Base-by-base conservation (phyloP, 768 basidiomycete genomes). In the Kwoniella newhampshirensis region DNA sequence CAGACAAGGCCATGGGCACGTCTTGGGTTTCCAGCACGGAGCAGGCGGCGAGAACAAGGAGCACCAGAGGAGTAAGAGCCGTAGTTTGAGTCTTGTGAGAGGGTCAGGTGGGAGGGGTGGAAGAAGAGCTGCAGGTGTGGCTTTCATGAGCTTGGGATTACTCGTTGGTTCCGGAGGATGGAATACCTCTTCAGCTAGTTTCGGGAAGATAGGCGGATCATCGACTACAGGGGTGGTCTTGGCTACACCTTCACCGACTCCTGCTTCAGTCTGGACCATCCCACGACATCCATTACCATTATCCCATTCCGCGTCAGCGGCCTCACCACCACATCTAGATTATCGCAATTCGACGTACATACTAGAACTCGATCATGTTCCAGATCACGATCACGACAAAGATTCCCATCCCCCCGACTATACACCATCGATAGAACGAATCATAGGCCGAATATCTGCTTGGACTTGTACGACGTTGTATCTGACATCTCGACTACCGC, bases 381-480 rank as follows among this genome's bases (percentile, higher is more conserved):
- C 32, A 23, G 40, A 60, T 47, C 62, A 42, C 35, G 50, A 25
- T 26, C 59, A 41, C 8, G 39, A n/a, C 17, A 18, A 54, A 35
- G 15, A 36, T 35, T 27, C 59, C 9, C 59, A 54, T 54, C 40
- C 51, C 12, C 54, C 39, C 12, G 56, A 54, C 36, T 55, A 63
- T 28, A 58, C 59, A 20, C 68, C 63, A 15, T 44, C 50, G 2
- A 30, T 53, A 40, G 61, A 91, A 67, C 86, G 83, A 45, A 71
- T 91, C 23, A 78, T 98, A 46, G 96, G 96, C 1, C 86, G 96
- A 2, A 83, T 91, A 51, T 91, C 88, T 52, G 93, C 96, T 8
- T 99, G 96, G 96, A 71, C 87, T 18, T 97, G 94, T 73, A 91
- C 93, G 1, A 88, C 85, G 0, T 79, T 97, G 15, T 99, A 99